Evolutionary conservation across 345 rosid genomes (phyloP), one percentile per base, ranked within the genome.

Genomic region (Excoecaria cochinchinensis): DNA sequence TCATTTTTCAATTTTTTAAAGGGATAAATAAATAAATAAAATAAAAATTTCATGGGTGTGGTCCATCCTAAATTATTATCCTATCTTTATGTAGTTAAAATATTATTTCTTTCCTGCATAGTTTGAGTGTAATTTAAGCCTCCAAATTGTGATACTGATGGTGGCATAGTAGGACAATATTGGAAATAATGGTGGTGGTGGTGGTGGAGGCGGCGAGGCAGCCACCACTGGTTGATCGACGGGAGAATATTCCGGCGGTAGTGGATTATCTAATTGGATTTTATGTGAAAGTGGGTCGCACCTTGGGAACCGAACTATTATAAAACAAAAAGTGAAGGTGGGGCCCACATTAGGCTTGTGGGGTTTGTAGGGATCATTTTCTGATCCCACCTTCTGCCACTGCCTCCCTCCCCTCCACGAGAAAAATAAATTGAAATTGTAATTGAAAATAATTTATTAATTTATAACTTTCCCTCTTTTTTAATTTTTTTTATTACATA

Each of bases 321-420:
- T 13, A 76, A 69, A 8, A 38, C 38, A 50, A 47, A 66, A 24
- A n/a, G 10, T 15, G 15, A 16, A 8, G 14, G 11, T 61, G 77
- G 82, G 47, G 78, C 58, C 69, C 19, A 11, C 56, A 16, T 0
- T 14, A 14, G 42, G 57, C 4, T 10, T 73, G 74, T 62, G 78
- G 71, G 82, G 75, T 21, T 62, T 79, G 78, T 25, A 55, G 82
- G 66, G 82, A 69, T 74, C 82, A 79, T 60, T 62, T 74, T 74
- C 82, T 79, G 76, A 69, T 40, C 6, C 71, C 42, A 53, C 38
- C 22, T 25, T 46, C 77, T 59, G 81, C 61, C 77, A 62, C 0
- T 69, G 70, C 63, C 40, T 64, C 59, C 62, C 74, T 0, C 8
- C 2, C 39, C 17, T 7, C 17, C 52, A 24, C 66, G 4, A 4